These are phyloP conservation scores for Austroboletus festivus DNA, from an alignment of 768 basidiomycete genomes.

Conservation along the genomic window DNA sequence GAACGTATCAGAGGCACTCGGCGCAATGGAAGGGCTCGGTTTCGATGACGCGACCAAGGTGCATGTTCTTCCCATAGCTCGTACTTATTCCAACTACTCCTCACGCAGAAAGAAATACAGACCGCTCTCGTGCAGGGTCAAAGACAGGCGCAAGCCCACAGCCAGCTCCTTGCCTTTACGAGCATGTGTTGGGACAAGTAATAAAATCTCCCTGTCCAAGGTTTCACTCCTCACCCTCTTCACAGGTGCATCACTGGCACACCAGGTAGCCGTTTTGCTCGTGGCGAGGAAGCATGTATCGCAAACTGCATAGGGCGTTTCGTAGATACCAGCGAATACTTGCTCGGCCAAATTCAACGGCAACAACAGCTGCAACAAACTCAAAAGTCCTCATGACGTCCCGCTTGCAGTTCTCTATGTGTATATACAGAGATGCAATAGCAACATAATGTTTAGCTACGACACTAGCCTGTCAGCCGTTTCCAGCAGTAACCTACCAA, in stretches of 20 bases:
- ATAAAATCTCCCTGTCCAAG: conserved; percentile 22
- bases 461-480: conserved; percentile 28
- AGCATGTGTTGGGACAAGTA: conserved; percentile 93
- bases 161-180: conserved; percentile 73
- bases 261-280: conserved; percentile 74
- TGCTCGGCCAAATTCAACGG: conserved; percentile 64
- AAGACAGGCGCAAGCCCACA: conserved; percentile 78
- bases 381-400: conserved; percentile 14
- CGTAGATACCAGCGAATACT: conserved; percentile 79
- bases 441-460: conserved; percentile 12
- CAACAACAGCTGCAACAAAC: conserved; percentile 48
- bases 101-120: conserved; percentile 72
- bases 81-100: conserved; percentile 4
- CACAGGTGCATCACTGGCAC: conserved; percentile 76
- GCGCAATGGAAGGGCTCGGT: conserved; percentile 37
- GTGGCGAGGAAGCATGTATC: conserved; percentile 78
- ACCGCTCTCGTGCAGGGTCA: conserved; percentile 75
- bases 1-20: conserved; percentile 22
- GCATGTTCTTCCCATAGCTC: no score
- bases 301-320: conserved; percentile 91
- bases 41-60: conserved; percentile 83
- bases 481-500: conserved; percentile 48
- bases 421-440: background rate
- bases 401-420: no score
- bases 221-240: conserved; percentile 8